phyloP scores from a whole-genome alignment of 2,329 filamentous ascomycete species.

The Penicillium sp. region DNA sequence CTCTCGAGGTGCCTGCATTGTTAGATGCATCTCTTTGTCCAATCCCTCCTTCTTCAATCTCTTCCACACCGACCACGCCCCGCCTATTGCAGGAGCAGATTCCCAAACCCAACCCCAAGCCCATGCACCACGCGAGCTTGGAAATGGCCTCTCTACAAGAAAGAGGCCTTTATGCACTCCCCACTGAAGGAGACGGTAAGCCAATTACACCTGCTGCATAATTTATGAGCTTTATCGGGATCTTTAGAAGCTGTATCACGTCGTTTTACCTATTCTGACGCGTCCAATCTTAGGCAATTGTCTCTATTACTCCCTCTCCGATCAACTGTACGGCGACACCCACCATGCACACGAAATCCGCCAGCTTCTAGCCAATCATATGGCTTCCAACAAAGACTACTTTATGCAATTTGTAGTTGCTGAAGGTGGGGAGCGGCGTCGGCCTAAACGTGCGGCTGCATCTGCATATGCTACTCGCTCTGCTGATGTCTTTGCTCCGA shows the following conservation, averaged over 20 bases:
- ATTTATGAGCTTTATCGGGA: background rate
- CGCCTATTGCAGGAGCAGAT: constrained; percentile 16
- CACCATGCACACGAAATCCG: constrained; percentile 59
- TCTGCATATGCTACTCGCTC: constrained; percentile 48
- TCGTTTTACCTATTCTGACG: constrained; percentile 19
- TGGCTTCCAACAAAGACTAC: constrained; percentile 58
- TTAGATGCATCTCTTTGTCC: background rate
- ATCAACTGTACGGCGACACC: constrained; percentile 64
- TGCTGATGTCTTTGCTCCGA: constrained; percentile 43
- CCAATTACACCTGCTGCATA: constrained; percentile 21
- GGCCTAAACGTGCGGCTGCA: constrained; percentile 52
- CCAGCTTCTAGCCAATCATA: constrained; percentile 58
- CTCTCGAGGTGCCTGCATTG: background rate
- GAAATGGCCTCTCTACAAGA: constrained; percentile 50
- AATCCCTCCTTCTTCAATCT: background rate
- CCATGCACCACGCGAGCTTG: constrained; percentile 26
- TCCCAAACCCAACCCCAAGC: constrained; percentile 10
- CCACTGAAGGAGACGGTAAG: constrained; percentile 63
- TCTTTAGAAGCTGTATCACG: background rate
- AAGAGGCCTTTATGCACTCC: constrained; percentile 58
- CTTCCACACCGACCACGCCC: background rate
- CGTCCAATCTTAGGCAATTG: constrained; percentile 58
- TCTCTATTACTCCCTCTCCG: constrained; percentile 65
- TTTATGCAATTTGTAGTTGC: constrained; percentile 63
- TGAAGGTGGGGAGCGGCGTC: constrained; percentile 56